Conservation (phyloP, 2,329 filamentous ascomycete species). For the Fusarium scirpi region DNA sequence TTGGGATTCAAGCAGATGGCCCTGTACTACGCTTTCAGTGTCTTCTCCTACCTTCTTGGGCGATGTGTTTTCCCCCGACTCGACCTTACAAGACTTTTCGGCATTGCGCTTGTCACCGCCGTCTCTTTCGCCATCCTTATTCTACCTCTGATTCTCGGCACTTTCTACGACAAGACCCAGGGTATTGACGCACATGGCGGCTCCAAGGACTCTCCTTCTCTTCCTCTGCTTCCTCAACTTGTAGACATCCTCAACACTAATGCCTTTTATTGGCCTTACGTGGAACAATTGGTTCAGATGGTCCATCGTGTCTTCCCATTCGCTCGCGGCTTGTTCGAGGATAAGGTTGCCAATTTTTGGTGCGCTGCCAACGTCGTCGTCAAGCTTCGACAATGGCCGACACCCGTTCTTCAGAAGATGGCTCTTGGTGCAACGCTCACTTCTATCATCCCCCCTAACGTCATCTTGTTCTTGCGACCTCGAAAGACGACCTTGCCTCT, state of each 20-base stretch:
- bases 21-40: constrained; percentile 92
- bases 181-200: constrained; percentile 70
- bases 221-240: constrained; percentile 72
- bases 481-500: constrained; percentile 81
- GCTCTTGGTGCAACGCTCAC: constrained; percentile 80
- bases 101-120: constrained; percentile 79
- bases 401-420: constrained; percentile 77
- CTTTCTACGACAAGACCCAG: constrained; percentile 74
- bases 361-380: constrained; percentile 90
- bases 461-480: constrained; percentile 83
- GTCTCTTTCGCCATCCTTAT: constrained; percentile 80
- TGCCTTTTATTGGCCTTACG: constrained; percentile 77
- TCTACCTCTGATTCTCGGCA: constrained; percentile 78
- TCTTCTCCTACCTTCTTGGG: constrained; percentile 92
- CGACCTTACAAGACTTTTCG: constrained; percentile 75
- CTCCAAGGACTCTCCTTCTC: constrained; percentile 67
- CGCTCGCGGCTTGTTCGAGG: constrained; percentile 94
- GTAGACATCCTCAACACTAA: constrained; percentile 70
- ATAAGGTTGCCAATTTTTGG: constrained; percentile 99
- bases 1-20: constrained; percentile 99
- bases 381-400: constrained; percentile 83
- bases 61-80: constrained; percentile 82
- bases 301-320: constrained; percentile 97
- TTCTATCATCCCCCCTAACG: constrained; percentile 82
- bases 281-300: constrained; percentile 85